These are phyloP conservation scores for Phytophthora meadii DNA, from an alignment of 352 stramenopile species.

Conservation along the genomic window DNA sequence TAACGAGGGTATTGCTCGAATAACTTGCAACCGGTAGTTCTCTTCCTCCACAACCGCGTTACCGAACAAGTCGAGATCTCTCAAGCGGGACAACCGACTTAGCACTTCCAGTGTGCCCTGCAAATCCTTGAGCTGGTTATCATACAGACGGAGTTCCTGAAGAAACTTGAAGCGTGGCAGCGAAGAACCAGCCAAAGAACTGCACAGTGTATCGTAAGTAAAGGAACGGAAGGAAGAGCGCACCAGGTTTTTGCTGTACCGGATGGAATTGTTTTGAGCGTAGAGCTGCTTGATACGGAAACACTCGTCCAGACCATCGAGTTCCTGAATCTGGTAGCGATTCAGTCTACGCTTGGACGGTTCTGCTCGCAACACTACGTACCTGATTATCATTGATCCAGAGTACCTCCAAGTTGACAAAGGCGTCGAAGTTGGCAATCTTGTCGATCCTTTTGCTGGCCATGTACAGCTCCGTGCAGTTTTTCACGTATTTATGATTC, in stretches of 20 bases:
- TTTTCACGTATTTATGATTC: conserved; percentile 92
- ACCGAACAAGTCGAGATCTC: conserved; percentile 82
- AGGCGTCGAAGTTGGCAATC: conserved; percentile 84
- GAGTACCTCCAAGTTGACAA: conserved; percentile 90
- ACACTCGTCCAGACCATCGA: conserved; percentile 82
- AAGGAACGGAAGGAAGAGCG: neutral
- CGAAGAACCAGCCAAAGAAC: conserved; percentile 54
- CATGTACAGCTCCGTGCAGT: conserved; percentile 89
- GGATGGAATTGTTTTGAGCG: conserved; percentile 87
- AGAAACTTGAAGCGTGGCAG: conserved; percentile 81
- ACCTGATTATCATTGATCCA: conserved; percentile 92
- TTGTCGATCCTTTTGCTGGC: conserved; percentile 78
- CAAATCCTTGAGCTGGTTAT: conserved; percentile 86
- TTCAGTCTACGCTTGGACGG: neutral
- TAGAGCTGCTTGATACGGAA: conserved; percentile 92
- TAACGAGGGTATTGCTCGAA: conserved; percentile 76
- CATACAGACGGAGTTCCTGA: conserved; percentile 75
- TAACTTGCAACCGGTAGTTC: conserved; percentile 86
- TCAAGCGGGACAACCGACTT: conserved; percentile 63
- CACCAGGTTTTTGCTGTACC: conserved; percentile 18
- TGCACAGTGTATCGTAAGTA: conserved; percentile 13
- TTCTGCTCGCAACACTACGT: neutral
- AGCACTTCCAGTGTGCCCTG: conserved; percentile 57
- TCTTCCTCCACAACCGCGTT: conserved; percentile 87
- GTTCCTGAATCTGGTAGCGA: conserved; percentile 48